Evolutionary conservation across 1,139 yeast species (phyloP), one percentile per base, ranked within the genome.

Genomic region (Scheffersomyces illinoinensis): DNA sequence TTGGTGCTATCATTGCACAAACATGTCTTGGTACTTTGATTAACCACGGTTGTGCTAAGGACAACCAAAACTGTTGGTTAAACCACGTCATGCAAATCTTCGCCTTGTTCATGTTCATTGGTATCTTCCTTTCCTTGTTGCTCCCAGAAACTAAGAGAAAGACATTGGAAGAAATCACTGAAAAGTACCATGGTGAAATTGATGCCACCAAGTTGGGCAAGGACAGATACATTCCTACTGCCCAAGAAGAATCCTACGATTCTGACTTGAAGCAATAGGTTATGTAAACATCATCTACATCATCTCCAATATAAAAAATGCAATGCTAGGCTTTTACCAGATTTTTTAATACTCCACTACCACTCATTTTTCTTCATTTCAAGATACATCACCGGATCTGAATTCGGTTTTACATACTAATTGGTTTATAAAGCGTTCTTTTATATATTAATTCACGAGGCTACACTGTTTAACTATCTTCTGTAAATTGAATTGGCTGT

Each of bases 1-100:
- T 91, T 65, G 99, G 99, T 81, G 98, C 99, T 61, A 91, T 95
- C 67, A 86, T 95, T 78, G 98, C 98, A 50, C 96, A 93, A 79
- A 89, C 96, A 62, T 89, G 90, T 74, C 76, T 92, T 67, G 97
- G 97, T 82, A 91, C 96, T 64, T 84, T 91, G 69, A 84, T 89
- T 61, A 81, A 89, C 81, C 93, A 89, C 76, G 84, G 86, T 65
- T 91, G 97, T 85, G 77, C 89, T 53, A 77, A 80, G 54, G 82
- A 80, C 61, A 73, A 83, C 59, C 68, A 70, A 56, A 85, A 87
- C 78, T 91, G 97, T 86, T 91, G 85, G 88, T 84, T 91, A 72
- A 91, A 92, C 57, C 97, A 91, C 69, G 96, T 91, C 64, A 90
- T 92, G 96, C 92, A 91, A 79, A 91, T 92, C 74, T 92, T 90